Evolutionary conservation across 2,329 filamentous ascomycete species (phyloP), one percentile per base, ranked within the genome.

Genomic region (Akanthomyces lecanii): DNA sequence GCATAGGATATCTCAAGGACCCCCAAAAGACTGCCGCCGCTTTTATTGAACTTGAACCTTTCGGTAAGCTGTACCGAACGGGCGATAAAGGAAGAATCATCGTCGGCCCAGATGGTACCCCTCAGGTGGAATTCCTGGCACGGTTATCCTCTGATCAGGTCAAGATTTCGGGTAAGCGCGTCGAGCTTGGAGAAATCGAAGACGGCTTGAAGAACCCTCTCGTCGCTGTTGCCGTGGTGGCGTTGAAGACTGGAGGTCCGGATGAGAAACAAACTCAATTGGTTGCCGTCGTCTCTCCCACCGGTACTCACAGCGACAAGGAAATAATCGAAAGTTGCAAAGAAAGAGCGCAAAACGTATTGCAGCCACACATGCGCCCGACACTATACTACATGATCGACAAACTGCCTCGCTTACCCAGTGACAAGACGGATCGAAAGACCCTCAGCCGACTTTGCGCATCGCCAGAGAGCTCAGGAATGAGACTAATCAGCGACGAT

Each of bases 181-280:
- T 55, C 25, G 52, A 55, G 52, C 52, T 55, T 16, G 52, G 52
- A 28, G 52, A 55, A n/a, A 55, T 55, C 38, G 52, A 55, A 36
- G 36, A 55, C 21, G 38, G 38, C 21, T 44, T 55, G 52, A 55
- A 55, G 36, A 55, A 55, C 23, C 52, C 52, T 16, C 52, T 55
- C n/a, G 36, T 55, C 21, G 21, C 36, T 36, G 52, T 55, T 2
- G 52, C 52, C 21, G 52, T 55, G 12, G 52, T 55, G 52, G 52
- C 52, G 16, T 11, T 55, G 23, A 55, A 55, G 25, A 25, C 36
- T 28, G 52, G 52, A 25, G 38, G 38, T 36, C 36, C 33, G 3
- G 52, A 55, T 30, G 23, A 55, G 36, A 55, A 55, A 18, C 33
- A 55, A 28, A 18, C 42, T 10, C 52, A 55, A n/a, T 21, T 55